These are phyloP conservation scores for Polymyxa betae DNA, from an alignment of 208 protist species.

Conservation along the genomic window DNA sequence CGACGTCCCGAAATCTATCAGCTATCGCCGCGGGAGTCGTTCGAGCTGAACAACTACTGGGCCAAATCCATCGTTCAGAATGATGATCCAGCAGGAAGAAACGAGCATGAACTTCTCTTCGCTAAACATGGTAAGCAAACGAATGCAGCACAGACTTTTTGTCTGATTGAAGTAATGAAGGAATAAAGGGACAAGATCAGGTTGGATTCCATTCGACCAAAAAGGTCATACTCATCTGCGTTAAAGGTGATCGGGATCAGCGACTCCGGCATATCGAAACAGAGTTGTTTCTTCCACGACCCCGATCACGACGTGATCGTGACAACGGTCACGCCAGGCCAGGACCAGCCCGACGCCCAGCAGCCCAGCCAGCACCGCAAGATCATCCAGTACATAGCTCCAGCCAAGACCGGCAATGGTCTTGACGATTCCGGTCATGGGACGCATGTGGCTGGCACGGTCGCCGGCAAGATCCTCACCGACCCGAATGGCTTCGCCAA, in stretches of 20 bases:
- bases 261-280: background rate
- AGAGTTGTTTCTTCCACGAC: constrained; percentile 47
- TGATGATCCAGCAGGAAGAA: background rate
- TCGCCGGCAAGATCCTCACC: constrained; percentile 26
- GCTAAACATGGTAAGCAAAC: background rate
- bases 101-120: background rate
- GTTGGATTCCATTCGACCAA: too few species aligned
- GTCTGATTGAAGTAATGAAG: background rate
- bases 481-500: too few species aligned
- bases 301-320: background rate
- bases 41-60: constrained; percentile 27
- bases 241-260: constrained; percentile 44
- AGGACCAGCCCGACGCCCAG: background rate
- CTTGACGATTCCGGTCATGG: background rate
- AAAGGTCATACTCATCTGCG: too few species aligned
- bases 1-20: background rate
- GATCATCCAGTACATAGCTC: constrained; percentile 10
- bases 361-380: background rate
- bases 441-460: constrained; percentile 31
- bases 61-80: background rate
- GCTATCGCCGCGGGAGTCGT: background rate
- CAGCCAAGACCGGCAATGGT: background rate
- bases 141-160: background rate
- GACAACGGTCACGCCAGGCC: too few species aligned
- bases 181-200: background rate